Percentiles rank a stretch among this genome's conserved stretches.
Conservation (phyloP, 495 filamentous ascomycete species). For the Acidiella bohemica region DNA sequence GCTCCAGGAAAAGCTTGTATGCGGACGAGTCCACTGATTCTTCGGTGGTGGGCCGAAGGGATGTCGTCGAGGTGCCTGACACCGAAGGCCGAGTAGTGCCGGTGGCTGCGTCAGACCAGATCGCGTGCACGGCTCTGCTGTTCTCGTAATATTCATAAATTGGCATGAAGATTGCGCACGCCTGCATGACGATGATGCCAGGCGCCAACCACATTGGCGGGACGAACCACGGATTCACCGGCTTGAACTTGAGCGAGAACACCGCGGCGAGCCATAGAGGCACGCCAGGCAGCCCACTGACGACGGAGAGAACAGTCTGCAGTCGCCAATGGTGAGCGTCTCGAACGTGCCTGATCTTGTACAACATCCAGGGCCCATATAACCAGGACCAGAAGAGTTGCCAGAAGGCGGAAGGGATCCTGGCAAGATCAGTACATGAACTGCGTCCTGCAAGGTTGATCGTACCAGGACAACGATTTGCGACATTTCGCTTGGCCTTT, state of each 20-base stretch:
- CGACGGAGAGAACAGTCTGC: constrained; percentile 24
- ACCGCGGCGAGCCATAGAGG: constrained; percentile 27
- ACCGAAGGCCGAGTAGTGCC: no score
- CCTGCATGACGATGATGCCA: constrained; percentile 25
- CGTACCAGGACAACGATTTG: constrained; percentile 26
- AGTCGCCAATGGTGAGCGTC: constrained; percentile 29
- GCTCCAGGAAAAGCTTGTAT: not conserved
- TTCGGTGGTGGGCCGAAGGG: not conserved
- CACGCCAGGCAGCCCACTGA: constrained; percentile 20
- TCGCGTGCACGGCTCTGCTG: not conserved
- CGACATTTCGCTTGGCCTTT: constrained; percentile 17
- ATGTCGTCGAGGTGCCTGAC: not conserved
- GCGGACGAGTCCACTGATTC: not conserved
- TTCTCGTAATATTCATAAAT: constrained; percentile 21
- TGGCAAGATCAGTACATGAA: not conserved
- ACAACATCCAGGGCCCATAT: constrained; percentile 27
- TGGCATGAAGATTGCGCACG: constrained; percentile 24
- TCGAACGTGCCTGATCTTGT: constrained; percentile 24
- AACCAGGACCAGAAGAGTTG: constrained; percentile 25
- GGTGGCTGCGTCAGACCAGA: not conserved
- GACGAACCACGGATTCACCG: constrained; percentile 20
- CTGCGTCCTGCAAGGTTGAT: no score
- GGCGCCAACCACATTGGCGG: constrained; percentile 27
- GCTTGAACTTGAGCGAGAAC: constrained; percentile 14
- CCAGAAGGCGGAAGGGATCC: constrained; percentile 24